These are phyloP conservation scores for Talaromyces rugulosus DNA, from an alignment of 2,329 filamentous ascomycete genomes.

Conservation along the genomic window DNA sequence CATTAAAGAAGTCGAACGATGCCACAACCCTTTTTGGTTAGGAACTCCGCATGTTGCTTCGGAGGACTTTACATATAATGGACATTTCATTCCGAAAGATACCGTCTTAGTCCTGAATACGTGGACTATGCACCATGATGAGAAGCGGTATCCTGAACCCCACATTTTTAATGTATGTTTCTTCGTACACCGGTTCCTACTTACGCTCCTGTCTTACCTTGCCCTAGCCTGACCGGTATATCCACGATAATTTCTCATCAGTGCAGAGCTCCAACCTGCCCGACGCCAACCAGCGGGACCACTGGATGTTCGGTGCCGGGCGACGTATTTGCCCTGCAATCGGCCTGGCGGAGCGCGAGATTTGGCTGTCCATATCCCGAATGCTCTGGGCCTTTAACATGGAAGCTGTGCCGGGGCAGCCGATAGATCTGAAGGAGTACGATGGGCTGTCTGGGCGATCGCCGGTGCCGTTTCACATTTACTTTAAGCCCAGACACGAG, in stretches of 20 bases:
- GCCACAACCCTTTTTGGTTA: constrained; percentile 12
- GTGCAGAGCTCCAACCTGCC: constrained; percentile 24
- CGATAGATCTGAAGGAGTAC: too few species aligned
- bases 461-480: too few species aligned
- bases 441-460: too few species aligned
- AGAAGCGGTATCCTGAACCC: constrained; percentile 36
- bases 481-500: too few species aligned
- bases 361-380: constrained; percentile 55
- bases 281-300: constrained; percentile 44
- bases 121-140: constrained; percentile 41
- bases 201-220: too few species aligned
- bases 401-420: too few species aligned
- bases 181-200: too few species aligned
- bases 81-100: constrained; percentile 39
- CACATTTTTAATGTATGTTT: constrained; percentile 25
- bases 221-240: too few species aligned
- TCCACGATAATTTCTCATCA: too few species aligned
- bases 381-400: constrained; percentile 57
- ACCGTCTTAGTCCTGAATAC: constrained; percentile 42
- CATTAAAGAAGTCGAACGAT: constrained; percentile 29
- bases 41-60: constrained; percentile 5
- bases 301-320: constrained; percentile 53
- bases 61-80: constrained; percentile 15
- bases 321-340: constrained; percentile 52
- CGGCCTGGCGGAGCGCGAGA: constrained; percentile 56